Conservation (phyloP, 805 yeast species). For the Wickerhamiella spandovensis region DNA sequence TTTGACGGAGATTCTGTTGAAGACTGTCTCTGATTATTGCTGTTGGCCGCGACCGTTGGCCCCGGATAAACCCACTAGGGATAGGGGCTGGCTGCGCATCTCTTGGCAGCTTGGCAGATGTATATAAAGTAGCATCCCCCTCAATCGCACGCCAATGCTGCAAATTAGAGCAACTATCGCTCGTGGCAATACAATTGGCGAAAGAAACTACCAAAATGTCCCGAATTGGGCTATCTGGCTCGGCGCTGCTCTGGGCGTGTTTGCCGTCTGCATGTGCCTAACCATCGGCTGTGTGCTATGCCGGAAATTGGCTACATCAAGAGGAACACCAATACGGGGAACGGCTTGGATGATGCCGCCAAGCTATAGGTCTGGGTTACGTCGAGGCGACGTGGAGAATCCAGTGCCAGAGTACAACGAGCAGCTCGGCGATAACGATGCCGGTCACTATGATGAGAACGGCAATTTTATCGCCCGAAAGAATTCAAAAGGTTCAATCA, state of each 20-base stretch:
- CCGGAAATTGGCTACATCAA: not conserved
- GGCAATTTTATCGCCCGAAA: conserved; percentile 9
- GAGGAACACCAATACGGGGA: not conserved
- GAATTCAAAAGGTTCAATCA: not conserved
- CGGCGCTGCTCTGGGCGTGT: not conserved
- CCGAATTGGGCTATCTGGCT: not conserved
- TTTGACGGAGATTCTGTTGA: too few species aligned
- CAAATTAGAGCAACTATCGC: not conserved
- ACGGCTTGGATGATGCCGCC: not conserved
- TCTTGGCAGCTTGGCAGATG: not conserved
- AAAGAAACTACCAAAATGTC: not conserved
- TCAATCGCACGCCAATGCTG: not conserved
- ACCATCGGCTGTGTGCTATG: not conserved
- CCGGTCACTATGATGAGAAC: conserved; percentile 12
- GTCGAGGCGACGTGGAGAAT: conserved; percentile 5
- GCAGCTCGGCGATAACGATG: conserved; percentile 10
- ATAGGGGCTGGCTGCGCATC: not conserved
- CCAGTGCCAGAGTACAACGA: conserved; percentile 15
- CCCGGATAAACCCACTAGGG: not conserved
- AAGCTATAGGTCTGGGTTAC: not conserved
- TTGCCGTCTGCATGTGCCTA: not conserved
- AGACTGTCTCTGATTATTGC: too few species aligned
- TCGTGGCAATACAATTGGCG: not conserved
- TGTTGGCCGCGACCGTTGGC: too few species aligned
- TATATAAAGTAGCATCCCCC: not conserved